Evolutionary conservation across 1,284 basidiomycete species (phyloP).

Genomic region (Apiotrichum akiyoshidainum): DNA sequence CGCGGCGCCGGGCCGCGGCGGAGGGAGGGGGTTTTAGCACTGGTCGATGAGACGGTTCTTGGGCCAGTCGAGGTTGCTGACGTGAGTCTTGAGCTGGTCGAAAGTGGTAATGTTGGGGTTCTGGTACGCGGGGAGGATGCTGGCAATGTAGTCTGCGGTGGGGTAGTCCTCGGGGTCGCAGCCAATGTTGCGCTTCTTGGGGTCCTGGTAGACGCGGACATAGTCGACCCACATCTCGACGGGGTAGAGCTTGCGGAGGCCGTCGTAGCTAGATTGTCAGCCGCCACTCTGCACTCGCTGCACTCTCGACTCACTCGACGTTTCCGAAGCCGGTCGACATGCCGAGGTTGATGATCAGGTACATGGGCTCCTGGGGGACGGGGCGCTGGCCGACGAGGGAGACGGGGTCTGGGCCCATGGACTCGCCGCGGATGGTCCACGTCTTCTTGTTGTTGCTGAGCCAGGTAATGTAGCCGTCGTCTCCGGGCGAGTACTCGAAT

Average conservation of each 20-base stretch:
- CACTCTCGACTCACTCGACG: conserved; percentile 60
- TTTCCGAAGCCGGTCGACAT: conserved; percentile 73
- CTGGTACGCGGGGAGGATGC: conserved; percentile 30
- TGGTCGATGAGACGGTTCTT: conserved; percentile 38
- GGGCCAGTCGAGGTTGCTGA: conserved; percentile 18
- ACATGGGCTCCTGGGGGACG: conserved; percentile 79
- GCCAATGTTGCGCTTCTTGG: conserved; percentile 42
- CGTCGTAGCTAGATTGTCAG: conserved; percentile 2
- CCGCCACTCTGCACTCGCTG: background rate
- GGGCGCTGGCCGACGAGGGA: conserved; percentile 70
- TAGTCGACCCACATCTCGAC: conserved; percentile 46
- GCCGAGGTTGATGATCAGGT: conserved; percentile 58
- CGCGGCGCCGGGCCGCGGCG: too few species aligned
- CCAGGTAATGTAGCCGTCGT: conserved; percentile 75
- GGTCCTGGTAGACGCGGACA: conserved; percentile 51
- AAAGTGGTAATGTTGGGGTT: conserved; percentile 37
- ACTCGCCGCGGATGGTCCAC: conserved; percentile 71
- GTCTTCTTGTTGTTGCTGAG: conserved; percentile 61
- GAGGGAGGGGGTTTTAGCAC: conserved; percentile 17
- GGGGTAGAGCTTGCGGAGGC: conserved; percentile 8
- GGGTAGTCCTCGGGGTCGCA: conserved; percentile 57
- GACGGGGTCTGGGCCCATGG: conserved; percentile 64
- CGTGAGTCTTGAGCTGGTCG: background rate
- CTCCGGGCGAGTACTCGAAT: conserved; percentile 63
- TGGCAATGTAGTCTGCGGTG: conserved; percentile 57